Conservation (phyloP, 1,139 yeast genomes). For the Debaryomycetaceae sp. region DNA sequence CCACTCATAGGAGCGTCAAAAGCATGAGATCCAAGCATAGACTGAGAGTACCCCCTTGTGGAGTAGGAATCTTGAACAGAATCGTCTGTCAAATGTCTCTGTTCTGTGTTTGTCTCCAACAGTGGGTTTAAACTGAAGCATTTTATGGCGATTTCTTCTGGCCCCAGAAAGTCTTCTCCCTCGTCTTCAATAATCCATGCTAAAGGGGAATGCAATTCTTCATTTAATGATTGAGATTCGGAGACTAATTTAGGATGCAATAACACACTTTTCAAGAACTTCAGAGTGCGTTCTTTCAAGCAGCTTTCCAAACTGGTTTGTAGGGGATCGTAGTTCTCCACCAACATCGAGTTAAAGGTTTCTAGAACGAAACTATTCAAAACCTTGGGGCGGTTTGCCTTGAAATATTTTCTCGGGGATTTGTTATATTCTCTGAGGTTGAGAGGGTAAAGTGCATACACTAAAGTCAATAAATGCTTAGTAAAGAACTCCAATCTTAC, state of each 20-base stretch:
- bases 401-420: conserved; percentile 29
- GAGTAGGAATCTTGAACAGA: not conserved
- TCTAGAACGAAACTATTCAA: conserved; percentile 8
- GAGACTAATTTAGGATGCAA: conserved; percentile 49
- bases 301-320: conserved; percentile 5
- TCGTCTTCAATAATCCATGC: conserved; percentile 27
- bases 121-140: conserved; percentile 30
- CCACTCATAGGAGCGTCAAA: not conserved
- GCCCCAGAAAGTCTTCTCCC: conserved; percentile 17
- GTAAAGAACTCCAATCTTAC: conserved; percentile 17
- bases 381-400: conserved; percentile 9
- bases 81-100: not conserved
- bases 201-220: conserved; percentile 42
- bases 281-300: conserved; percentile 8
- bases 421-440: conserved; percentile 44
- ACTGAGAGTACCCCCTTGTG: not conserved
- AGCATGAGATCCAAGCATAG: not conserved
- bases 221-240: conserved; percentile 24
- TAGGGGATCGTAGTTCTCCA: conserved; percentile 7
- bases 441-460: conserved; percentile 63
- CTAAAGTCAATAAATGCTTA: conserved; percentile 32
- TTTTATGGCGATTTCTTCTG: conserved; percentile 32
- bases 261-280: conserved; percentile 21
- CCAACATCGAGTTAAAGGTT: conserved; percentile 4
- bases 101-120: conserved; percentile 4